Conservation (phyloP, 257 asterid species). For the Marsdenia floribunda region DNA sequence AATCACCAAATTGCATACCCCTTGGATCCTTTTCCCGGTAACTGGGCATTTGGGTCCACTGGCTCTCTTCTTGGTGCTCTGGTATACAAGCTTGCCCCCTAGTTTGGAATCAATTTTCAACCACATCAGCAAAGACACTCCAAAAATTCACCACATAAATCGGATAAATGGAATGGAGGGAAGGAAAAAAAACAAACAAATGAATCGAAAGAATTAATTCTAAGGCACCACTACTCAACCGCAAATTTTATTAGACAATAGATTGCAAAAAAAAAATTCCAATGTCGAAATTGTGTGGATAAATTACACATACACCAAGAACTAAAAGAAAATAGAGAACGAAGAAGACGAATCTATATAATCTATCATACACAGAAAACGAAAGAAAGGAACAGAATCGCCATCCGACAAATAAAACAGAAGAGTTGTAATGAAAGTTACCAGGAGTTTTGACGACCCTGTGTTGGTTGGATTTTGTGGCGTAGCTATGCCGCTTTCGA, state of each 20-base stretch:
- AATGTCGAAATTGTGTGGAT: background rate
- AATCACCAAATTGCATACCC: constrained; percentile 34
- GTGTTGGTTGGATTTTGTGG: constrained; percentile 82
- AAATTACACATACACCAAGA: background rate
- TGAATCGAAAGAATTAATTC: background rate
- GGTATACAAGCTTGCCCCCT: constrained; percentile 79
- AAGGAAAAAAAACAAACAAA: background rate
- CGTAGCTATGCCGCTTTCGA: constrained; percentile 72
- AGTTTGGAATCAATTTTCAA: background rate
- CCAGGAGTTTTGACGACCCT: constrained; percentile 81
- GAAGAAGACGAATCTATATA: background rate
- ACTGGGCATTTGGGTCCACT: constrained; percentile 89
- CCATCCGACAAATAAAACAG: background rate
- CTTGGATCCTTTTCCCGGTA: constrained; percentile 80
- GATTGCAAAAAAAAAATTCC: background rate
- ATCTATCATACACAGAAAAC: background rate
- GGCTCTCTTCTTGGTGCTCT: constrained; percentile 75
- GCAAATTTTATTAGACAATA: background rate
- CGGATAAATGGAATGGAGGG: background rate
- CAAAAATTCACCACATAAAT: background rate
- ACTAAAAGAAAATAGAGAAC: background rate
- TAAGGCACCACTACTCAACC: background rate
- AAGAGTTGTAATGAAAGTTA: background rate
- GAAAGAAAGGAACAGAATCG: background rate
- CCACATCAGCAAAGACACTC: background rate